Conservation (phyloP, 495 filamentous ascomycete species). For the Sordaria brevicollis region DNA sequence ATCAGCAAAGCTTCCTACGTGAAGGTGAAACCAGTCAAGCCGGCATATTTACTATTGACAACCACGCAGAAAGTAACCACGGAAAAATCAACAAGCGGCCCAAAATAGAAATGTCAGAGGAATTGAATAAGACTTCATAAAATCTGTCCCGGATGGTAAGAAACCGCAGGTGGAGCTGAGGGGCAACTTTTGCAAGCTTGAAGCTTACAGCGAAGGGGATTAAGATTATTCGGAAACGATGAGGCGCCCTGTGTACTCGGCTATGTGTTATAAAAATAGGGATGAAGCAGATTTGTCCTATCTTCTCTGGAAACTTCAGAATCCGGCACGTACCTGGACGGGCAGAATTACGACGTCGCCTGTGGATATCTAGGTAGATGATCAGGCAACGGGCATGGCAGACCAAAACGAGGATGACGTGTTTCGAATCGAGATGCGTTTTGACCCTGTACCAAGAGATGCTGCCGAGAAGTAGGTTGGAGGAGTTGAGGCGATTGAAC, state of each 20-base stretch:
- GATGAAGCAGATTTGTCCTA: background rate
- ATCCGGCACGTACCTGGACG: no score
- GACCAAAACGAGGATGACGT: background rate
- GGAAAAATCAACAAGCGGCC: no score
- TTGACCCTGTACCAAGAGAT: background rate
- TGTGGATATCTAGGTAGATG: background rate
- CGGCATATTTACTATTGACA: background rate
- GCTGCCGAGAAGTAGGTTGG: no score
- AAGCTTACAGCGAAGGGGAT: no score
- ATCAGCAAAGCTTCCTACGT: background rate
- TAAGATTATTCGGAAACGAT: no score
- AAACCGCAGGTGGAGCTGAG: background rate
- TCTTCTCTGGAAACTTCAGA: background rate
- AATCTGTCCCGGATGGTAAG: background rate
- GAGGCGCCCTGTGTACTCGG: no score
- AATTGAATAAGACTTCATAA: no score
- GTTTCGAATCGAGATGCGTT: background rate
- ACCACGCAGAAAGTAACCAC: no score
- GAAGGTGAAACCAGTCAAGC: background rate
- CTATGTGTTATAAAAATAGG: no score
- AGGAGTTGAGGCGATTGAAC: no score
- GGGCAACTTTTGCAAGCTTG: background rate
- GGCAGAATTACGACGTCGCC: no score
- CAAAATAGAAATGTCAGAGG: no score
- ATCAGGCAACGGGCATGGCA: background rate